Conservation (phyloP, 345 rosid genomes). For the Hibiscus syriacus region DNA sequence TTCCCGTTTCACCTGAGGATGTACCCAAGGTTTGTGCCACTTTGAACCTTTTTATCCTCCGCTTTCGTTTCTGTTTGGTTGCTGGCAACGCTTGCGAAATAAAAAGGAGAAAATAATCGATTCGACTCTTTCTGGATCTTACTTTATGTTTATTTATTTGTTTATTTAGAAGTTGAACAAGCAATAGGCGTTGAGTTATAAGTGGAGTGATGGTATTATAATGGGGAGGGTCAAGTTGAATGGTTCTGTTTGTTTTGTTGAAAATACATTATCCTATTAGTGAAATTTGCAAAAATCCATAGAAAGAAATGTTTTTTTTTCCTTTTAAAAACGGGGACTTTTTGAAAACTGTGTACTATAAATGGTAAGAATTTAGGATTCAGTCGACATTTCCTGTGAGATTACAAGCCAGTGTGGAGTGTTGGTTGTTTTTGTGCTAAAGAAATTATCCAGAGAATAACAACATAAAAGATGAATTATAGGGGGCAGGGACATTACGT, state of each 20-base stretch:
- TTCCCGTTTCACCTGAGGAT: background rate
- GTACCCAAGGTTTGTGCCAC: slow-evolving; percentile 31
- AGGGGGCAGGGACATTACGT: too few relatives aligned
- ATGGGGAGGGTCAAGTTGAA: background rate
- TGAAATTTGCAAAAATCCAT: background rate
- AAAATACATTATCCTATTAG: background rate
- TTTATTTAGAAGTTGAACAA: background rate
- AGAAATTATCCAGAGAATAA: background rate
- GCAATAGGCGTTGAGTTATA: background rate
- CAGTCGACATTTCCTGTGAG: background rate
- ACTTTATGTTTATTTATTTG: background rate
- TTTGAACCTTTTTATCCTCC: slow-evolving; percentile 1
- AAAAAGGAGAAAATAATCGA: background rate
- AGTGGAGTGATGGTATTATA: background rate
- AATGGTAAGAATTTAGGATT: background rate
- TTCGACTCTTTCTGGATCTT: background rate
- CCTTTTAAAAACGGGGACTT: background rate
- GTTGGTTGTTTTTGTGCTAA: background rate
- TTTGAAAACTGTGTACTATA: background rate
- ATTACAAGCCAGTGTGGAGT: background rate
- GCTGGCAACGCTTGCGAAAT: background rate
- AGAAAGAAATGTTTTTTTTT: background rate
- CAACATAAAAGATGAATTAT: background rate
- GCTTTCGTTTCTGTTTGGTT: background rate
- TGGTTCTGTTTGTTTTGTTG: background rate